A percentile compares a stretch with the other conserved stretches of the same genome.
Conservation (phyloP, 169 alveolate genomes). For the Cryptosporidium viatorum region DNA sequence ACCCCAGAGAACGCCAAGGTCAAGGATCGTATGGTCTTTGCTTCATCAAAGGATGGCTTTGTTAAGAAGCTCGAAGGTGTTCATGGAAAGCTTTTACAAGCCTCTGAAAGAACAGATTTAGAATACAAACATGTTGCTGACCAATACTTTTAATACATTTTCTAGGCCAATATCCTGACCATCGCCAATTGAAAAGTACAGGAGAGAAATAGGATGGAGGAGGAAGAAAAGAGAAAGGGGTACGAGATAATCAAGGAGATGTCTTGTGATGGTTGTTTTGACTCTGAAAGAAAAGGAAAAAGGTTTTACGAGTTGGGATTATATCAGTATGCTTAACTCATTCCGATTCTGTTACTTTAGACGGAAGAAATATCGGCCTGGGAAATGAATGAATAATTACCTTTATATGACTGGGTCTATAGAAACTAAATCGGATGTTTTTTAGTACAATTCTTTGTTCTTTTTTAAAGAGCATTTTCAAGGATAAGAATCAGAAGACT, state of each 20-base stretch:
- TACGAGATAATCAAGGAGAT: neutral
- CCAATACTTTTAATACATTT: slow-evolving; percentile 49
- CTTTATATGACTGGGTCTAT: neutral
- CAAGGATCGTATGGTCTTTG: slow-evolving; percentile 81
- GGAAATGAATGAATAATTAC: neutral
- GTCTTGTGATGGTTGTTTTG: neutral
- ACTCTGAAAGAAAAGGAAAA: slow-evolving; percentile 1
- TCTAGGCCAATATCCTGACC: neutral
- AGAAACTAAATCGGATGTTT: neutral
- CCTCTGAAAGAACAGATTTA: slow-evolving; percentile 79
- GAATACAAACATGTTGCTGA: slow-evolving; percentile 33
- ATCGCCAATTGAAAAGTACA: neutral
- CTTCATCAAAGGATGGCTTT: slow-evolving; percentile 82
- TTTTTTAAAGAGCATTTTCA: neutral
- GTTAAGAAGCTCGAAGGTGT: slow-evolving; percentile 80
- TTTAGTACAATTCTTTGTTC: neutral
- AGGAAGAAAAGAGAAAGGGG: neutral
- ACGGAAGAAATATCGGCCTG: neutral
- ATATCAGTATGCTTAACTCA: neutral
- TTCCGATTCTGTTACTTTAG: neutral
- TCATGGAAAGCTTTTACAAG: slow-evolving; percentile 79
- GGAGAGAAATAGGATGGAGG: neutral
- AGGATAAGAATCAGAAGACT: neutral
- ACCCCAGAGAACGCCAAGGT: slow-evolving; percentile 81
- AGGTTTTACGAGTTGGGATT: neutral